These are phyloP conservation scores for Hydrangea macrophylla DNA, from an alignment of 148 eudicot genomes.

Conservation along the genomic window DNA sequence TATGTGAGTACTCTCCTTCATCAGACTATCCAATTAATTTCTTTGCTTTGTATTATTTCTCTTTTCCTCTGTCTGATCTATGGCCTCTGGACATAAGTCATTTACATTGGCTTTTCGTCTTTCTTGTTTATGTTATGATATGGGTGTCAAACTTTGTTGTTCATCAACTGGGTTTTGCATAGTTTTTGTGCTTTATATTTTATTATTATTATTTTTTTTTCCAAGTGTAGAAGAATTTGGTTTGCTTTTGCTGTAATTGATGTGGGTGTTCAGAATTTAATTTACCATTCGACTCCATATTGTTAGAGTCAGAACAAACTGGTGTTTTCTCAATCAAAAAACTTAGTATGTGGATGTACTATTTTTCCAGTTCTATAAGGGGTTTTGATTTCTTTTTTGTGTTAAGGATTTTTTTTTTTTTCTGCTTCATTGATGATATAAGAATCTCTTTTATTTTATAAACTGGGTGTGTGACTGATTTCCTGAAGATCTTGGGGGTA, in stretches of 20 bases:
- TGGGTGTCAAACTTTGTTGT: not conserved
- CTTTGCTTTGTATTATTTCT: not conserved
- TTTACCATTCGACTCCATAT: not conserved
- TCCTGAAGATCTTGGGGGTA: not conserved
- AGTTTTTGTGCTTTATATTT: not conserved
- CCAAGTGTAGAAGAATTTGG: not conserved
- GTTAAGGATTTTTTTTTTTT: too few relatives aligned
- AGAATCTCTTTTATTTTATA: not conserved
- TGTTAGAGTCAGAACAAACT: not conserved
- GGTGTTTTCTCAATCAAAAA: too few relatives aligned
- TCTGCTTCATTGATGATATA: not conserved
- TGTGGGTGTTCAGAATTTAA: not conserved
- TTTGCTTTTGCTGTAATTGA: not conserved
- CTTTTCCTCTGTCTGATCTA: not conserved
- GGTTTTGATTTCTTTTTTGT: not conserved
- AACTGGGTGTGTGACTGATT: not conserved
- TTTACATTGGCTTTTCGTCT: not conserved
- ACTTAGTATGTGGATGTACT: too few relatives aligned
- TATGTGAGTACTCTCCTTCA: not conserved
- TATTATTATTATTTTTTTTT: too few relatives aligned
- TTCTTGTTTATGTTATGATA: not conserved
- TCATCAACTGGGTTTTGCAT: conserved; percentile 1
- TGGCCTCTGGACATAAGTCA: not conserved
- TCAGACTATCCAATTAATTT: not conserved
- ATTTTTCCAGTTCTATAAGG: not conserved